Conservation (phyloP, 75 land plant species). For the Pinus taeda region DNA sequence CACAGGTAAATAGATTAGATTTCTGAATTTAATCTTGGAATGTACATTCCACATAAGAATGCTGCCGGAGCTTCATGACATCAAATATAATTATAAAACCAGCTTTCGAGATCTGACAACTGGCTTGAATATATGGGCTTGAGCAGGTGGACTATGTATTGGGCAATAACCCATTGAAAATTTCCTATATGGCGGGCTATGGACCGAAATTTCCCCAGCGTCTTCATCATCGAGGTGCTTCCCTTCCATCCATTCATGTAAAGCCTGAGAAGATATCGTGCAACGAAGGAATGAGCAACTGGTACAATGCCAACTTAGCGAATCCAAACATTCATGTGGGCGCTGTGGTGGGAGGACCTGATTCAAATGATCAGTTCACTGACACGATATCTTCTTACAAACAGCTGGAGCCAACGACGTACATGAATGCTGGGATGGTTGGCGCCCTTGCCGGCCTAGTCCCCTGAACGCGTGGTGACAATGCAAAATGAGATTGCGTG, state of each 20-base stretch:
- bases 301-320: conserved; percentile 15
- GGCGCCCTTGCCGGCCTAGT: conserved; percentile 21
- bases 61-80: too few relatives aligned
- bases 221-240: conserved; percentile 52
- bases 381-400: conserved; percentile 32
- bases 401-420: conserved; percentile 44
- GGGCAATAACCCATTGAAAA: conserved; percentile 41
- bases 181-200: conserved; percentile 62
- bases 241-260: conserved; percentile 30
- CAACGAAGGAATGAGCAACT: conserved; percentile 19
- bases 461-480: background rate
- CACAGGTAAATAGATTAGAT: conserved; percentile 3
- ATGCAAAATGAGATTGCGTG: too few relatives aligned
- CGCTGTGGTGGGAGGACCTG: conserved; percentile 45
- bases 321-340: conserved; percentile 40
- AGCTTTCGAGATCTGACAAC: too few relatives aligned
- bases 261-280: conserved; percentile 21
- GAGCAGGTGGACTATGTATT: conserved; percentile 57
- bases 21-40: too few relatives aligned
- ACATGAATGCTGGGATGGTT: conserved; percentile 39
- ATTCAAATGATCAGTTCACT: conserved; percentile 24
- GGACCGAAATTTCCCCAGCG: conserved; percentile 31
- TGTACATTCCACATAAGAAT: too few relatives aligned
- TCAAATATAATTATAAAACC: too few relatives aligned
- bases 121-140: too few relatives aligned